Evolutionary conservation across 345 rosid genomes (phyloP).

Genomic region (Moricandia moricandioides): DNA sequence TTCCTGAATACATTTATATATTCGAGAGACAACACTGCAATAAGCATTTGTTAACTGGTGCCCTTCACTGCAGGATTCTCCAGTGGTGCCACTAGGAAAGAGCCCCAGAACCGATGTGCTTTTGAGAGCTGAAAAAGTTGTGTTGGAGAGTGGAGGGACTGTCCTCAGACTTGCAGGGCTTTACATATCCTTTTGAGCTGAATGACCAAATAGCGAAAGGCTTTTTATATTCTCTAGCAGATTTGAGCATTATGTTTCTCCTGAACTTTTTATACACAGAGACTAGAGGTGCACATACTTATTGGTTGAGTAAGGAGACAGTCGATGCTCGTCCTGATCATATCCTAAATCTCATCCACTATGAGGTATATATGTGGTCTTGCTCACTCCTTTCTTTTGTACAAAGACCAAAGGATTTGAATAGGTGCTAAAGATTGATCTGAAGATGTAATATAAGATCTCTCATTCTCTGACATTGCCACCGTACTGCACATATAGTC

Average conservation of each 20-base stretch:
- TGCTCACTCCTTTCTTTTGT: not conserved
- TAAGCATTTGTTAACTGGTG: not conserved
- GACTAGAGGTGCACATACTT: slow-evolving; percentile 87
- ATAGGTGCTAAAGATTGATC: not conserved
- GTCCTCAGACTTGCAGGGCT: slow-evolving; percentile 91
- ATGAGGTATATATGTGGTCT: slow-evolving; percentile 59
- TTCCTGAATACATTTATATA: not conserved
- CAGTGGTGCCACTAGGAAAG: slow-evolving; percentile 76
- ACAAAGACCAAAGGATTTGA: not conserved
- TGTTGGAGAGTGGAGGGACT: slow-evolving; percentile 69
- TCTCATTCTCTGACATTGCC: not conserved
- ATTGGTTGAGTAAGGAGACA: slow-evolving; percentile 78
- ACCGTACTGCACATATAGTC: not conserved
- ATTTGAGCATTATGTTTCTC: slow-evolving; percentile 22
- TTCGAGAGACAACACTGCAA: not conserved
- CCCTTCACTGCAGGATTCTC: slow-evolving; percentile 61
- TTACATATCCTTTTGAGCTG: slow-evolving; percentile 74
- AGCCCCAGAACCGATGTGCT: slow-evolving; percentile 86
- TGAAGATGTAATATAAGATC: not conserved
- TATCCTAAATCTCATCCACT: slow-evolving; percentile 88
- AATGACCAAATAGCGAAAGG: not conserved
- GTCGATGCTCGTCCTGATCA: slow-evolving; percentile 79
- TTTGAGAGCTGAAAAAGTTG: slow-evolving; percentile 73
- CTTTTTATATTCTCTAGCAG: not conserved
- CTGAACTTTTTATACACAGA: slow-evolving; percentile 67